Evolutionary conservation across 2,329 filamentous ascomycete genomes (phyloP).

Genomic region (Triangularia verruculosa): DNA sequence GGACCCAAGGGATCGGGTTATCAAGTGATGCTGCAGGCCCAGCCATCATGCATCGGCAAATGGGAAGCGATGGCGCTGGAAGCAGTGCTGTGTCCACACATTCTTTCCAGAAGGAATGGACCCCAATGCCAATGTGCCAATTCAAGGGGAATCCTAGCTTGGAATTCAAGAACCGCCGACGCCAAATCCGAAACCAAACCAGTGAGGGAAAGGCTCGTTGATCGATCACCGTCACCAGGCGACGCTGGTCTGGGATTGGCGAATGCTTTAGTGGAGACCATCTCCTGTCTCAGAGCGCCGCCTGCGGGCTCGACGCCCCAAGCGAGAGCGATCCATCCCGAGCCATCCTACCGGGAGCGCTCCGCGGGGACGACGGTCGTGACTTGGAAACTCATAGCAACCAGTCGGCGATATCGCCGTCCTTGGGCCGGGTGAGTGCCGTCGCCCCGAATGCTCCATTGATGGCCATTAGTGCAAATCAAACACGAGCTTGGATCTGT

Average conservation of each 20-base stretch:
- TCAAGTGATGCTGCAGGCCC: background rate
- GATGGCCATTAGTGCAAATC: background rate
- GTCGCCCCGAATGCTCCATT: background rate
- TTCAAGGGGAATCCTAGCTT: background rate
- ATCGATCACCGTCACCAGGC: background rate
- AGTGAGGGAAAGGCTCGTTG: background rate
- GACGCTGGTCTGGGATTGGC: background rate
- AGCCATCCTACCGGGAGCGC: conserved; percentile 20
- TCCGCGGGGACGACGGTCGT: conserved; percentile 15
- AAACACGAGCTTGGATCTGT: background rate
- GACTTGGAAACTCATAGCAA: background rate
- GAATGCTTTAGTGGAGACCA: conserved; percentile 6
- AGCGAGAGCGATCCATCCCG: conserved; percentile 1
- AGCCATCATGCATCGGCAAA: background rate
- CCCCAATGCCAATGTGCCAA: background rate
- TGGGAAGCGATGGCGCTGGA: background rate
- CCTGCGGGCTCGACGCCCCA: background rate
- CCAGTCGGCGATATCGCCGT: conserved; percentile 5
- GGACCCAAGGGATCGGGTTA: background rate
- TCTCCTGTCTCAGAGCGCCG: conserved; percentile 9
- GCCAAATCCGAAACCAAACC: background rate
- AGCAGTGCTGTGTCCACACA: background rate
- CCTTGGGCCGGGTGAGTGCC: conserved; percentile 9
- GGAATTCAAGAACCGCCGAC: background rate
- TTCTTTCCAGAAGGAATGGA: conserved; percentile 9